Base-by-base conservation (phyloP, 805 yeast species). In the Saturnispora serradocipensis region DNA sequence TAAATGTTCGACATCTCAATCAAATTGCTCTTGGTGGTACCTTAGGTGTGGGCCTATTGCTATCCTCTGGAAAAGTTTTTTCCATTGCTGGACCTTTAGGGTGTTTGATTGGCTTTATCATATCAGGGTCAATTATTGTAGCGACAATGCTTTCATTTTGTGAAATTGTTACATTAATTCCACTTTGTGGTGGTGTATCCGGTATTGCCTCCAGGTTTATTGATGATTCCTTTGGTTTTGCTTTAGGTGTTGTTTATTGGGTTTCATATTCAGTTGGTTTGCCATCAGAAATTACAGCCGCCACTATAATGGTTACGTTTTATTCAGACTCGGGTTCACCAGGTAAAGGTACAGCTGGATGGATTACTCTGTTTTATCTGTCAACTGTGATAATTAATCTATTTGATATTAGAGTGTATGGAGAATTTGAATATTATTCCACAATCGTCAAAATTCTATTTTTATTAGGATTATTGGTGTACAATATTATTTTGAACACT, bases 11-110 rank as follows among this genome's bases (percentile, higher is more conserved):
- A 22, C 91, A 86, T 64, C 67, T 86, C 18, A 89, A 85, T 61
- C 83, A 85, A 81, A 81, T 86, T 45, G 86, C 90, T 0, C 70
- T 86, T 30, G 88, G 89, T 3, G 91, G 89, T 2, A 84, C 90
- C 0, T 64, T 86, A 5, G 93, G 93, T 1, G 91, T 86, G 15
- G 93, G 95, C 0, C 65, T 86, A 18, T 74, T 83, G 52, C 67
- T 86, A 24, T 79, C 82, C 43, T 77, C 85, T 6, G 90, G 93
- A 3, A 82, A 84, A 59, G 86, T 88, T 0, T 74, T 86, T 49
- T 73, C 81, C 18, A 80, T 81, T 16, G 84, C 86, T 2, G 95
- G 95, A 2, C 91, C 91, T 0, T 68, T 86, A 49, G 95, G 95
- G 0, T 78, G 88, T 8, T 66, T 86, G 5, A 58, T 86, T 13